Base-by-base conservation (phyloP, 1,139 yeast genomes). In the Yamadazyma membranifaciens region DNA sequence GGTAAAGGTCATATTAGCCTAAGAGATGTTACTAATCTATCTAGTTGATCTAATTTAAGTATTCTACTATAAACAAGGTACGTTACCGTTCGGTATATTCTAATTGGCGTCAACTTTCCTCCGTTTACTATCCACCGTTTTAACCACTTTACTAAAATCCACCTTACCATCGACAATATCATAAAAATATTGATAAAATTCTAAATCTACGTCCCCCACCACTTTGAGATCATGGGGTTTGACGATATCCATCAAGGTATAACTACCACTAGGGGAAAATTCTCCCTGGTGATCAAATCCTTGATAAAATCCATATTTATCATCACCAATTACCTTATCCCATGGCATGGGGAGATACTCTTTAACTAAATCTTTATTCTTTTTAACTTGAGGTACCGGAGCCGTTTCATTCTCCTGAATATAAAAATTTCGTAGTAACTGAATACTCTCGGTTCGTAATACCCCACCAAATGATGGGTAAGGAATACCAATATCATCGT, bases 341-440 rank as follows among this genome's bases (percentile, higher is more conserved):
- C 35, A 33, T 20, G 20, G 27, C 35, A 33, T 33, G 0, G 67
- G 65, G 0, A 94, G 92, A 45, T 83, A 84, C 22, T 73, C 79
- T 37, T 80, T 71, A 69, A 39, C 87, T 89, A 34, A 92, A n/a
- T 74, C 79, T 43, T 95, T 74, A 45, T 83, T 81, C 62, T 84
- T 83, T 59, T 89, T 89, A 22, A 76, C 66, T 51, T 86, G 80
- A 1, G 95, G 94, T 17, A 63, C 73, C 0, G 98, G 98, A 1
- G 98, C 96, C 38, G 81, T 75, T 33, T 77, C 82, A 60, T 92
- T 92, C 57, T 89, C 95, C 56, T 80, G 83, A 6, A 88, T 77
- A 59, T 92, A 92, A 62, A 92, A 92, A 55, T 80, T 77, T 41
- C 98, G 69, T 30, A 92, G 65, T 36, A 92, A 62, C 62, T 87